A percentile compares a stretch with the other conserved stretches of the same genome.
Conservation (phyloP, 139 green algal species). For the Chlorella sorokiniana region DNA sequence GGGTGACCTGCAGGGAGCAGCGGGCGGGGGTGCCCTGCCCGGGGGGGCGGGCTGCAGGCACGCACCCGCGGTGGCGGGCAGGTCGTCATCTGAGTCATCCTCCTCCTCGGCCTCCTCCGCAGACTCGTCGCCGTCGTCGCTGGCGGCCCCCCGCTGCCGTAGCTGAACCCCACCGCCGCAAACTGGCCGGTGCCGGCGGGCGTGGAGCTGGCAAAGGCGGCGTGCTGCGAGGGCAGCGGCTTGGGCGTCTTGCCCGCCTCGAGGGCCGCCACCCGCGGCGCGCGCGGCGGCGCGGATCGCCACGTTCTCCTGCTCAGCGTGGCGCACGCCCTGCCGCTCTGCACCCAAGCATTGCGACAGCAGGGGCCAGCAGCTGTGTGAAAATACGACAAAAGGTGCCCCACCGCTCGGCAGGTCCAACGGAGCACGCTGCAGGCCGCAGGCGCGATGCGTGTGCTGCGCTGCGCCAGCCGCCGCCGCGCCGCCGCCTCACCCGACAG, state of each 20-base stretch:
- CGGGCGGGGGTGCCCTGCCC: too few species aligned
- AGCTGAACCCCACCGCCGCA: conserved; percentile 68
- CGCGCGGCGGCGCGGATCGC: conserved; percentile 58
- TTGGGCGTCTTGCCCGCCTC: conserved; percentile 20
- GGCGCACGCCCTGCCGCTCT: conserved; percentile 24
- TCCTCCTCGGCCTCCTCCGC: neutral
- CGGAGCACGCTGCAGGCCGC: too few species aligned
- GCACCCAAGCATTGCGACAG: neutral
- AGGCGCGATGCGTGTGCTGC: too few species aligned
- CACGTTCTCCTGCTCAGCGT: conserved; percentile 63
- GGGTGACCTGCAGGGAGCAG: too few species aligned
- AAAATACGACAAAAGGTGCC: too few species aligned
- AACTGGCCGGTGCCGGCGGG: conserved; percentile 55
- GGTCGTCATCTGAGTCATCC: conserved; percentile 39
- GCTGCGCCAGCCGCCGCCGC: conserved; percentile 48
- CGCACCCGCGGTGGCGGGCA: conserved; percentile 28
- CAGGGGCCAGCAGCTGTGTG: too few species aligned
- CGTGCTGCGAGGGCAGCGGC: conserved; percentile 16
- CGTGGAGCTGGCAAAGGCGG: neutral
- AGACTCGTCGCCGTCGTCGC: neutral
- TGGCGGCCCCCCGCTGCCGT: conserved; percentile 37
- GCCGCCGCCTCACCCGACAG: conserved; percentile 35
- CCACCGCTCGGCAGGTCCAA: too few species aligned
- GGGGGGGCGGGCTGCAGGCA: too few species aligned
- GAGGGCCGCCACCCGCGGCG: conserved; percentile 34